These are phyloP conservation scores for Punctularia strigosozonata DNA, from an alignment of 768 basidiomycete genomes.

Conservation along the genomic window DNA sequence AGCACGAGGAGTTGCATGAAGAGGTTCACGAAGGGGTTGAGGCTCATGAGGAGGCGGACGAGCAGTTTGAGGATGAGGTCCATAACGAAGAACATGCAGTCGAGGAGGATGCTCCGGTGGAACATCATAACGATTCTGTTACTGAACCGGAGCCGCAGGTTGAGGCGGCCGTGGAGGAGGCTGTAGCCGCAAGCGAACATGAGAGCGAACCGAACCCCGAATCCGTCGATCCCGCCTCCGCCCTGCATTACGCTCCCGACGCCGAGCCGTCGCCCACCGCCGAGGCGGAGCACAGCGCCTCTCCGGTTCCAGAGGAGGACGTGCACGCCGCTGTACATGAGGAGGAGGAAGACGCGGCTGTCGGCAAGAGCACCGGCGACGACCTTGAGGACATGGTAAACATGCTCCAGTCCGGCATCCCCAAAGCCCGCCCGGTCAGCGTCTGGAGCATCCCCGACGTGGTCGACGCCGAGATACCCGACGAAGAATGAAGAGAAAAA, in stretches of 20 bases:
- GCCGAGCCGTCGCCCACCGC: constrained; percentile 5
- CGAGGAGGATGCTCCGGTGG: not conserved
- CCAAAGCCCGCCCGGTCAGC: constrained; percentile 29
- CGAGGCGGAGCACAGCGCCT: constrained; percentile 4
- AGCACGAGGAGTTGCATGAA: constrained; percentile 1
- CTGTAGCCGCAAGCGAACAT: not conserved
- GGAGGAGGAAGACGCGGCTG: constrained; percentile 5
- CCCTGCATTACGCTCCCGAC: constrained; percentile 8
- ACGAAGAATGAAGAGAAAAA: constrained; percentile 40
- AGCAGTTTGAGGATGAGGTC: not conserved
- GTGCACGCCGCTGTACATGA: constrained; percentile 7
- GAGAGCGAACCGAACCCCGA: constrained; percentile 8
- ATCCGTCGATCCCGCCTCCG: constrained; percentile 9
- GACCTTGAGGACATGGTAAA: constrained; percentile 58
- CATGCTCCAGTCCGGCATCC: constrained; percentile 37
- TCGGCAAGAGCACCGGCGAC: constrained; percentile 13
- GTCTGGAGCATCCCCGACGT: constrained; percentile 29
- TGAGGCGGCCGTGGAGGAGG: not conserved
- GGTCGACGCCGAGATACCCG: constrained; percentile 36
- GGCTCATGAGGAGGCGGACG: constrained; percentile 8
- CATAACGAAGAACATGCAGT: not conserved
- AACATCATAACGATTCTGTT: not conserved
- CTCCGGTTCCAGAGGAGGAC: constrained; percentile 2
- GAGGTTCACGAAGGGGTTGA: constrained; percentile 6
- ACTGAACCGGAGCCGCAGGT: not conserved